These are phyloP conservation scores for Dendrocalamus sinicus DNA, from an alignment of 176 grass and related monocot genomes.

Conservation along the genomic window DNA sequence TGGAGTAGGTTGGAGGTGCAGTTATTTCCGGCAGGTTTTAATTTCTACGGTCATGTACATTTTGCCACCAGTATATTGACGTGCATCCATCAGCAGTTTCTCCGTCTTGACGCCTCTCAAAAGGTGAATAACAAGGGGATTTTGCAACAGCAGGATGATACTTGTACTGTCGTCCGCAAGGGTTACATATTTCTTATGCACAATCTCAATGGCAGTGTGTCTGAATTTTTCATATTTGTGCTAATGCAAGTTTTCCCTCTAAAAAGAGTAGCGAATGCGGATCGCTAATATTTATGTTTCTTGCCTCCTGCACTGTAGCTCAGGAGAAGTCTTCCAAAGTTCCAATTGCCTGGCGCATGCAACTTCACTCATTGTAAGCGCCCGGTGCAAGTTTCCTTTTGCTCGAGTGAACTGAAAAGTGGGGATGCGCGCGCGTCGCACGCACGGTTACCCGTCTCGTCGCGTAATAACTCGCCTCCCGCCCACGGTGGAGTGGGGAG, in stretches of 20 bases:
- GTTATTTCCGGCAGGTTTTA: constrained; percentile 27
- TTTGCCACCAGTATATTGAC: not conserved
- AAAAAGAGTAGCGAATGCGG: not conserved
- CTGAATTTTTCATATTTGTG: too few species aligned
- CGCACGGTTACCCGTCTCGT: not conserved
- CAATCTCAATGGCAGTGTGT: not conserved
- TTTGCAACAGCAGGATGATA: constrained; percentile 9
- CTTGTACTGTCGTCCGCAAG: constrained; percentile 1
- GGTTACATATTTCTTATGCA: constrained; percentile 34
- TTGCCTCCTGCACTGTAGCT: not conserved
- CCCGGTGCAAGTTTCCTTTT: not conserved
- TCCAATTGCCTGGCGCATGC: not conserved
- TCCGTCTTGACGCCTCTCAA: not conserved
- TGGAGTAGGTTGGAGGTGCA: constrained; percentile 13
- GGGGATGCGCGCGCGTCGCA: too few species aligned
- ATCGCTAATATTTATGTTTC: not conserved
- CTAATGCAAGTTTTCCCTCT: too few species aligned
- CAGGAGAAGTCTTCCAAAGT: not conserved
- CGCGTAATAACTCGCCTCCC: not conserved
- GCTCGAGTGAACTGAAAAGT: not conserved
- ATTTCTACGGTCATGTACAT: constrained; percentile 19
- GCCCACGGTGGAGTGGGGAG: too few species aligned
- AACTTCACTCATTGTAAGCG: too few species aligned
- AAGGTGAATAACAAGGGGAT: constrained; percentile 35
- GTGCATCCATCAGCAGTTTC: not conserved